phyloP scores from a whole-genome alignment of 2,329 filamentous ascomycete genomes.

The Gliomastix tumulicola region DNA sequence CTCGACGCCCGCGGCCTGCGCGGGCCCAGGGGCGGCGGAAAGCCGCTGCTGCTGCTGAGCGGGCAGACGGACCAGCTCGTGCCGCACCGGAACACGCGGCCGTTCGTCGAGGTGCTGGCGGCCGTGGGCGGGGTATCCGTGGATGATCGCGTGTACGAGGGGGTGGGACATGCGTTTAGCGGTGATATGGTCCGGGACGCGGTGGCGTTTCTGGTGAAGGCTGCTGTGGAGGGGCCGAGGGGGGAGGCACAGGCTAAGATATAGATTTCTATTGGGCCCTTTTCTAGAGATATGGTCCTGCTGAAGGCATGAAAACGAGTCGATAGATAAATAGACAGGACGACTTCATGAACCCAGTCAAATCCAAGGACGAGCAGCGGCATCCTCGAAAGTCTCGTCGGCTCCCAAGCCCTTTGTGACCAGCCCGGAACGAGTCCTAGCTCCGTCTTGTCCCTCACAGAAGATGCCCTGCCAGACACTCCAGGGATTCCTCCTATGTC shows the following conservation, averaged over 20 bases:
- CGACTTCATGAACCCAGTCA: background rate
- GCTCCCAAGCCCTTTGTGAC: constrained; percentile 20
- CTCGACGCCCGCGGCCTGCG: constrained; percentile 36
- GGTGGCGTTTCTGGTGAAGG: constrained; percentile 52
- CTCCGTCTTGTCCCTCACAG: constrained; percentile 9
- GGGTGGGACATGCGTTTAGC: constrained; percentile 63
- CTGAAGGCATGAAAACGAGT: too few species aligned
- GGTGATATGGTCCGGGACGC: constrained; percentile 60
- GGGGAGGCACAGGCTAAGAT: constrained; percentile 18
- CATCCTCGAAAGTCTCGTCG: constrained; percentile 32
- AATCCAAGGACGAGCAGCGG: constrained; percentile 31
- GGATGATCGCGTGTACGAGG: constrained; percentile 61
- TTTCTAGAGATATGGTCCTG: too few species aligned
- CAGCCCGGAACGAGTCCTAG: constrained; percentile 35
- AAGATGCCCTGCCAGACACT: constrained; percentile 28
- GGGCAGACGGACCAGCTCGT: constrained; percentile 67
- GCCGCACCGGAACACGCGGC: constrained; percentile 53
- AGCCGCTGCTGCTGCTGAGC: constrained; percentile 57
- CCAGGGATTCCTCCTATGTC: constrained; percentile 43
- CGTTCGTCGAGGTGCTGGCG: constrained; percentile 57
- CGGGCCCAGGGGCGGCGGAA: too few species aligned
- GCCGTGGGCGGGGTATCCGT: constrained; percentile 49
- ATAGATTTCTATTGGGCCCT: constrained; percentile 12
- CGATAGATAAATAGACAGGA: background rate
- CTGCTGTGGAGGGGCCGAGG: constrained; percentile 24